phyloP scores from a whole-genome alignment of 192 early-diverging fungal species.

The Backusella liffmaniae region DNA sequence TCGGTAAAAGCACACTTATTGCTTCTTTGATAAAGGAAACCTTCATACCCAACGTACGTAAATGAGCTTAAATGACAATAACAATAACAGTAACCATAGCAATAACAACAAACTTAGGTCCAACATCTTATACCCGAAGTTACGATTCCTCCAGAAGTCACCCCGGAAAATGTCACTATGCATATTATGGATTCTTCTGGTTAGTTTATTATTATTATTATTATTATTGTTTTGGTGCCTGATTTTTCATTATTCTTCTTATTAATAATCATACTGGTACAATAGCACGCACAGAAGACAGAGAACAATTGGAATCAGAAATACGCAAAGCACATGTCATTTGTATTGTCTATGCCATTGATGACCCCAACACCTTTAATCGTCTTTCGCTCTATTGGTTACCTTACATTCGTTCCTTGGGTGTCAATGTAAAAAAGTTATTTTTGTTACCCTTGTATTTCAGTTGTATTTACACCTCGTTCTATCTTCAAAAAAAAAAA shows the following conservation, averaged over 20 bases:
- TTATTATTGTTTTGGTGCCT: background rate
- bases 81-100: background rate
- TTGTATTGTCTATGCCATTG: slow-evolving; percentile 95
- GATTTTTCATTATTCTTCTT: background rate
- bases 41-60: slow-evolving; percentile 86
- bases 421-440: slow-evolving; percentile 72
- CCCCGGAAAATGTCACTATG: slow-evolving; percentile 94
- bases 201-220: slow-evolving; percentile 22
- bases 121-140: slow-evolving; percentile 99
- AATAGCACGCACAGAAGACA: slow-evolving; percentile 81
- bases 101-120: slow-evolving; percentile 51
- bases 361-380: slow-evolving; percentile 82
- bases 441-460: background rate
- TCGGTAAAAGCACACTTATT: slow-evolving; percentile 97
- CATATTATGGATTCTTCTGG: slow-evolving; percentile 97
- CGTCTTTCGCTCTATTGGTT: slow-evolving; percentile 90
- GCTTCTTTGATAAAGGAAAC: slow-evolving; percentile 96
- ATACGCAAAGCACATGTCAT: slow-evolving; percentile 97
- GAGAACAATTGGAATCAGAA: slow-evolving; percentile 87
- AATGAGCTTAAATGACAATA: background rate
- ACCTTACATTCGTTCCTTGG: slow-evolving; percentile 87
- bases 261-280: background rate
- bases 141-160: slow-evolving; percentile 99
- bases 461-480: background rate
- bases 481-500: background rate